Conservation (phyloP, 2,329 filamentous ascomycete genomes). For the Fusarium stilboides region DNA sequence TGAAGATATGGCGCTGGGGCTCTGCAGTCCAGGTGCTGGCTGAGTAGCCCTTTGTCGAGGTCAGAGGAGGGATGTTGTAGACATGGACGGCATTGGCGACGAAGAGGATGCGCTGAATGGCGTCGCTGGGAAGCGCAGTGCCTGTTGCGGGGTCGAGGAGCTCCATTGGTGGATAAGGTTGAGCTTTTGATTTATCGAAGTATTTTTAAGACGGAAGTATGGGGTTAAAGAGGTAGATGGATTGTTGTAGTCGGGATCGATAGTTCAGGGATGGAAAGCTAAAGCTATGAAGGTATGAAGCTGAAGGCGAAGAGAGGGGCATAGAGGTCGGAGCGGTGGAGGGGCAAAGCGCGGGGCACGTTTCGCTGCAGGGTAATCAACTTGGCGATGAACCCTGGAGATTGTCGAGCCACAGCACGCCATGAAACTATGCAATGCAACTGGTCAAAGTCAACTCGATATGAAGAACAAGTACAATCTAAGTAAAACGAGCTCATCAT, state of each 20-base stretch:
- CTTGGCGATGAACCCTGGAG: background rate
- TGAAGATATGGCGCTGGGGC: constrained; percentile 84
- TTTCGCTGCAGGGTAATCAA: constrained; percentile 34
- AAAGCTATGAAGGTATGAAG: background rate
- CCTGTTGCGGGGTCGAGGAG: constrained; percentile 80
- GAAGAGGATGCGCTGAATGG: constrained; percentile 89
- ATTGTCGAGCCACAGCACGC: constrained; percentile 25
- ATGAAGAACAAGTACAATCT: background rate
- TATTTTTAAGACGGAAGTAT: background rate
- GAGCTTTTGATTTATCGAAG: background rate
- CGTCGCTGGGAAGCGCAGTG: constrained; percentile 76
- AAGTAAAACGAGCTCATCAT: too few relatives aligned
- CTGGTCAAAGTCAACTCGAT: constrained; percentile 12
- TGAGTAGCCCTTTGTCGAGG: constrained; percentile 83
- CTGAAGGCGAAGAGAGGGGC: constrained; percentile 27
- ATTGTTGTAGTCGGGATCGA: background rate
- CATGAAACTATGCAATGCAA: constrained; percentile 30
- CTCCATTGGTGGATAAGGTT: constrained; percentile 64
- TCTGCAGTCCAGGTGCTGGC: constrained; percentile 83
- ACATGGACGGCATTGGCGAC: constrained; percentile 82
- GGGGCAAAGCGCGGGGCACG: constrained; percentile 42
- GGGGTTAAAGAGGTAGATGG: background rate
- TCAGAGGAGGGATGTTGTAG: constrained; percentile 87
- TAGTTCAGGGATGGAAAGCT: constrained; percentile 5
- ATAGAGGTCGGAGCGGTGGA: constrained; percentile 33